Conservation (phyloP, 139 green algal genomes). For the Chlamydomonas urium region DNA sequence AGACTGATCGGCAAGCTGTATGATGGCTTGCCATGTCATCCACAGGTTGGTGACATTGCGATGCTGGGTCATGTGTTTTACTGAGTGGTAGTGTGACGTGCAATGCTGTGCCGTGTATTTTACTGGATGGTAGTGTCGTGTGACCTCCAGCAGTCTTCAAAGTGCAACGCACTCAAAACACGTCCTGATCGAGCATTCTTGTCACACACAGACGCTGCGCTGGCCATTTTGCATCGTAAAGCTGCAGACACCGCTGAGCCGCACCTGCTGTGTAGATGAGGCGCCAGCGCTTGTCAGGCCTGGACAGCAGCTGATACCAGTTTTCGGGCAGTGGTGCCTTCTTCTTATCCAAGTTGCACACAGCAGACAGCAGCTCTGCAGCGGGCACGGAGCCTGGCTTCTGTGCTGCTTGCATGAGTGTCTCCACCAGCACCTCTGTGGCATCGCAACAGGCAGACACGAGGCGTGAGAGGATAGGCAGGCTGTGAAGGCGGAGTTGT, state of each 20-base stretch:
- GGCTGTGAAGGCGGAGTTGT: too few relatives aligned
- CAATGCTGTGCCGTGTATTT: neutral
- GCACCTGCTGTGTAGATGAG: conserved; percentile 31
- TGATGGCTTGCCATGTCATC: neutral
- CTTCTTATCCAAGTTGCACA: neutral
- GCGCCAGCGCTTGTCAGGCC: conserved; percentile 20
- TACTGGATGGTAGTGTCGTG: neutral
- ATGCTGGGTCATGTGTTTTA: neutral
- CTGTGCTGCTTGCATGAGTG: neutral
- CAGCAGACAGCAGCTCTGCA: neutral
- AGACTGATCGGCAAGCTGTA: neutral
- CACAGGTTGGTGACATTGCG: neutral
- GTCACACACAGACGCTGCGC: neutral
- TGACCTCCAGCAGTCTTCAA: neutral
- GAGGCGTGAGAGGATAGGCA: too few relatives aligned
- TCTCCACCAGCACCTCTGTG: neutral
- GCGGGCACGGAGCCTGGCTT: neutral
- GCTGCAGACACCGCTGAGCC: neutral
- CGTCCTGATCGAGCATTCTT: neutral
- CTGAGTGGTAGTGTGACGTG: neutral
- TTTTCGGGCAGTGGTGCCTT: neutral
- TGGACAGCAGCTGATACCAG: neutral
- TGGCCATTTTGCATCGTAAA: neutral
- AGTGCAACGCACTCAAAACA: neutral
- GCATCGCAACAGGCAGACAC: too few relatives aligned